phyloP scores from a whole-genome alignment of 768 basidiomycete species.

The Boletus bicolor region DNA sequence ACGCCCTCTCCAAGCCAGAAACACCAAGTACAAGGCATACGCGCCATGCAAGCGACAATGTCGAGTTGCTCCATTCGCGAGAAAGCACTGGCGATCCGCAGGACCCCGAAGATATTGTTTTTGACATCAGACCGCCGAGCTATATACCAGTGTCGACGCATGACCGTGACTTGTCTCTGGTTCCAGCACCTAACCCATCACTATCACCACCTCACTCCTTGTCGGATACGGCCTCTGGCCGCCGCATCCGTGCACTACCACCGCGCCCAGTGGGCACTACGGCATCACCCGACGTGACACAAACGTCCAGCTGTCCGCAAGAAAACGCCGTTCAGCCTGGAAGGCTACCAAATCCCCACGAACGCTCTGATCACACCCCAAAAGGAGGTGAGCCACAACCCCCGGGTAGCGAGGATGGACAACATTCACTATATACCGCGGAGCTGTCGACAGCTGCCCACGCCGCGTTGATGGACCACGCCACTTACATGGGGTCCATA shows the following conservation, averaged over 20 bases:
- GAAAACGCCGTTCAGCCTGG: background rate
- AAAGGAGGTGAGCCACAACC: background rate
- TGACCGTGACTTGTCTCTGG: constrained; percentile 15
- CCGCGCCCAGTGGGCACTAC: constrained; percentile 19
- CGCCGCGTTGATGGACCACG: constrained; percentile 30
- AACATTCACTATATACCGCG: constrained; percentile 12
- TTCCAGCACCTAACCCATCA: constrained; percentile 2
- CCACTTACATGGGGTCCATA: constrained; percentile 18
- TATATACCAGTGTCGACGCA: constrained; percentile 18
- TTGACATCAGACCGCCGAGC: constrained; percentile 21
- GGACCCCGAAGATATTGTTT: constrained; percentile 15
- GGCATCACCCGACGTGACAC: background rate
- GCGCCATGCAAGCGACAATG: constrained; percentile 26
- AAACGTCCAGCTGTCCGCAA: background rate
- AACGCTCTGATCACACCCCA: background rate
- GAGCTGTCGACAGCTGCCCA: constrained; percentile 30
- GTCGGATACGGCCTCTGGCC: constrained; percentile 14
- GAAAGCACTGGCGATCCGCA: constrained; percentile 8
- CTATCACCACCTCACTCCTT: constrained; percentile 5
- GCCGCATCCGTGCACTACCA: constrained; percentile 29
- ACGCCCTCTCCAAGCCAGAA: constrained; percentile 23
- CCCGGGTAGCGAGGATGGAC: constrained; percentile 16
- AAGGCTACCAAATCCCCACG: constrained; percentile 6
- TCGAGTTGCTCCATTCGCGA: constrained; percentile 26
- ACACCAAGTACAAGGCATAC: constrained; percentile 10